Evolutionary conservation across 2,329 filamentous ascomycete species (phyloP).

Genomic region (Ophiostoma novo-ulmi): DNA sequence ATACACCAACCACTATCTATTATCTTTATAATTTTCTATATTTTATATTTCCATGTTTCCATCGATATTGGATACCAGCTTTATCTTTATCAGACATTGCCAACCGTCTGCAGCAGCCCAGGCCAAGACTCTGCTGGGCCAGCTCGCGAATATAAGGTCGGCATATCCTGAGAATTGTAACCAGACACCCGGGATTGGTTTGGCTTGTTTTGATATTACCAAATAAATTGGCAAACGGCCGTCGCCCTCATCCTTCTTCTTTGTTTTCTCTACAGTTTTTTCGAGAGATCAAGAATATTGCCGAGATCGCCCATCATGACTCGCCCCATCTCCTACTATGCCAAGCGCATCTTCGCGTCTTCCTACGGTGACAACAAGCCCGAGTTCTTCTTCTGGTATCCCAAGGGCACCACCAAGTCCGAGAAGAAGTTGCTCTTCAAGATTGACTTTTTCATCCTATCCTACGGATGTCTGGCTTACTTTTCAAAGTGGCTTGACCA

Average conservation of each 20-base stretch:
- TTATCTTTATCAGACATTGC: conserved; percentile 7
- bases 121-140: conserved; percentile 1
- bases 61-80: not conserved
- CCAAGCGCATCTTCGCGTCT: conserved; percentile 31
- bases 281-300: not conserved
- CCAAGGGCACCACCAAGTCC: conserved; percentile 26
- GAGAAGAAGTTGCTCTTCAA: conserved; percentile 34
- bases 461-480: conserved; percentile 31
- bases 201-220: conserved; percentile 3
- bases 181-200: conserved; percentile 9
- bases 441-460: conserved; percentile 33
- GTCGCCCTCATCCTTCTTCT: not conserved
- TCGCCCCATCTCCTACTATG: conserved; percentile 18
- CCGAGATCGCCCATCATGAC: not conserved
- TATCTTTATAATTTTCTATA: not conserved
- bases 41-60: not conserved
- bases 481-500: conserved; percentile 33
- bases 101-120: not conserved
- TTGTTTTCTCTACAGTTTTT: not conserved
- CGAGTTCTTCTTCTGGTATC: conserved; percentile 32
- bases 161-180: conserved; percentile 1
- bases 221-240: conserved; percentile 11
- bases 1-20: not conserved
- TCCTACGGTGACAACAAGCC: conserved; percentile 29
- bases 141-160: conserved; percentile 11